Evolutionary conservation across 805 yeast genomes (phyloP), one percentile per base, ranked within the genome.

Genomic region (Myxozyma mucilagina): DNA sequence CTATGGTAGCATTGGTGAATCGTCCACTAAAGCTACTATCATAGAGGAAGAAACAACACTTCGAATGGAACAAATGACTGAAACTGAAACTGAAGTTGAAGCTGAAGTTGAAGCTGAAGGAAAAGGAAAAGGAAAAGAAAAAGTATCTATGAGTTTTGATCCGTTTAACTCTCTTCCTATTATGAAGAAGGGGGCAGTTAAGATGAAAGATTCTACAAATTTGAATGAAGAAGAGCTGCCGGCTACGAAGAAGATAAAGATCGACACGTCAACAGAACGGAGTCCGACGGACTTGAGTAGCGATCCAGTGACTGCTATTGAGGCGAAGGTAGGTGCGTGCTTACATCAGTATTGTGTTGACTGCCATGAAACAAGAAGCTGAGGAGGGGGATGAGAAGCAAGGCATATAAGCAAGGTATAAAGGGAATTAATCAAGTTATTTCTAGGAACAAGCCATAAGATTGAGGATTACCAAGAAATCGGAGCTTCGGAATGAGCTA

Each of bases 381-480:
- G 45, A n/a, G 35, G 53, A 20, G 45, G 29, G 53, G 20, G 54
- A 39, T 44, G 54, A 45, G 43, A 45, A 24, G 45, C 45, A 36
- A 32, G 11, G 42, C 31, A 24, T 42, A 10, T n/a, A 31, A 10
- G 41, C 16, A 43, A 34, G 53, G 53, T 16, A 32, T 43, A 16
- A 8, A 11, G 13, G n/a, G 43, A 32, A 34, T 47, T 9, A 36
- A 39, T 39, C 29, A n/a, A 14, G 32, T 9, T 14, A 13, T 11
- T 5, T 53, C 16, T 42, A 60, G 59, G 65, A 65, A 36, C 50
- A 51, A 18, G 53, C 44, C 7, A 39, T 63, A 13, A 49, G 51
- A 20, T 39, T 54, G 31, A 55, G 68, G 38, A 62, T 66, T n/a
- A 53, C 45, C 29, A 31, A 31, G 31, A 66, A 65, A 61, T 59